A percentile compares a stretch with the other conserved stretches of the same genome.
Conservation (phyloP, 2,329 filamentous ascomycete genomes). For the Fusarium ambrosium region DNA sequence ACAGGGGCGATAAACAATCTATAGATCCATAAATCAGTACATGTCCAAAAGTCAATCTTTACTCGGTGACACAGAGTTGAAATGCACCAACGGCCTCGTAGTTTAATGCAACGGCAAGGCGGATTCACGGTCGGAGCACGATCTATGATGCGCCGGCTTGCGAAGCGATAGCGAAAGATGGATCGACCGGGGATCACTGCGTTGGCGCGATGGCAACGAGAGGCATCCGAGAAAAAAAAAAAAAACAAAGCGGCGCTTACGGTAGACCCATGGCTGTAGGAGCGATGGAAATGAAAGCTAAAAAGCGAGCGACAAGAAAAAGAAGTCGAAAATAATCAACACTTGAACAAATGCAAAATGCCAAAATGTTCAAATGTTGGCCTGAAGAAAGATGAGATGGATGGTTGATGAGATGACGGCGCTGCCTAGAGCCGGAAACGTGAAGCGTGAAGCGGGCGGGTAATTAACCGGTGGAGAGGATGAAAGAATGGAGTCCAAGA, state of each 20-base stretch:
- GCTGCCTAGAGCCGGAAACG: slow-evolving; percentile 41
- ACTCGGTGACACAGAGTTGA: slow-evolving; percentile 26
- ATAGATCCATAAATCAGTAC: slow-evolving; percentile 6
- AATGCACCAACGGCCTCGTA: slow-evolving; percentile 22
- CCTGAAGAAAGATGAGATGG: slow-evolving; percentile 20
- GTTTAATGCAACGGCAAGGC: slow-evolving; percentile 25
- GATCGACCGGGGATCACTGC: slow-evolving; percentile 41
- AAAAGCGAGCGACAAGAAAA: slow-evolving; percentile 31
- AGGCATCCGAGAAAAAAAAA: slow-evolving; percentile 9
- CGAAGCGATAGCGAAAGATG: slow-evolving; percentile 39
- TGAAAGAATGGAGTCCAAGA: slow-evolving; percentile 40
- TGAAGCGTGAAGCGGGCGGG: slow-evolving; percentile 39
- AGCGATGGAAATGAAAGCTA: not conserved
- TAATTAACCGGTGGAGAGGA: slow-evolving; percentile 41
- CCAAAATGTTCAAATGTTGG: slow-evolving; percentile 6
- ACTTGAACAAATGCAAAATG: not conserved
- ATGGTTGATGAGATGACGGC: slow-evolving; percentile 36
- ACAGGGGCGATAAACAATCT: slow-evolving; percentile 63
- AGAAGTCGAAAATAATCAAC: slow-evolving; percentile 8
- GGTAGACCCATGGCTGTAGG: slow-evolving; percentile 59
- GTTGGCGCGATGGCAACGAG: slow-evolving; percentile 37
- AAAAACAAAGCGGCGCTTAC: slow-evolving; percentile 55
- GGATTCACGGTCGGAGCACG: slow-evolving; percentile 30
- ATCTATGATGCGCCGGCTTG: slow-evolving; percentile 33
- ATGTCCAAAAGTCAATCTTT: slow-evolving; percentile 25